Conservation (phyloP, 2,329 filamentous ascomycete genomes). For the Cryphonectria carpinicola region DNA sequence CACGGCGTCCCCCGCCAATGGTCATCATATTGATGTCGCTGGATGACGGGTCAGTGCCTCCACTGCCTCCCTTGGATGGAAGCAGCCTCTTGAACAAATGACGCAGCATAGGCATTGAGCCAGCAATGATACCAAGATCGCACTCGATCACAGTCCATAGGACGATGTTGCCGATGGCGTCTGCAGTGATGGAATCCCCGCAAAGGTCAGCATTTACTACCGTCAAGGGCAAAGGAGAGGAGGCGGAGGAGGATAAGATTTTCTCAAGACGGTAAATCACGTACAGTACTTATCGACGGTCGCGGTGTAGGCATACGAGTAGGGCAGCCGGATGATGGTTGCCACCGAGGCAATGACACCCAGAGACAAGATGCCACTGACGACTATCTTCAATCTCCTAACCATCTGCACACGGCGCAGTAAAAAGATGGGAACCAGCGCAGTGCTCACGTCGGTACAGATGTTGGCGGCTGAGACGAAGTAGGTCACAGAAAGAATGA, state of each 20-base stretch:
- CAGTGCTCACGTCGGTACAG: constrained; percentile 25
- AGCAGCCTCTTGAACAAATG: constrained; percentile 1
- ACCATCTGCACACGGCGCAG: constrained; percentile 27
- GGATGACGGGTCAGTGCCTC: not conserved
- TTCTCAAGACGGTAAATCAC: not conserved
- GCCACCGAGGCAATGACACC: constrained; percentile 29
- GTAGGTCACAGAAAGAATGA: constrained; percentile 27
- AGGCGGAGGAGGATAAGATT: too few species aligned
- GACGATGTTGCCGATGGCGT: constrained; percentile 27
- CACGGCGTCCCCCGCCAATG: not conserved
- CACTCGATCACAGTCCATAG: constrained; percentile 28
- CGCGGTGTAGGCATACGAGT: constrained; percentile 23
- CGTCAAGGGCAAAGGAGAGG: not conserved
- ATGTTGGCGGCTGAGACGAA: constrained; percentile 31
- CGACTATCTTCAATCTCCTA: constrained; percentile 18
- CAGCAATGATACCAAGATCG: constrained; percentile 24
- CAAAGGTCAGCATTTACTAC: not conserved
- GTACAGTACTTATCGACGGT: constrained; percentile 13
- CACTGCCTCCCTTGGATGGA: not conserved
- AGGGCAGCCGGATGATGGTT: constrained; percentile 27
- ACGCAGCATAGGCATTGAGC: constrained; percentile 25
- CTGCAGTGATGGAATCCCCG: not conserved
- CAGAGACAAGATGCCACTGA: constrained; percentile 28
- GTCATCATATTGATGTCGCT: not conserved
- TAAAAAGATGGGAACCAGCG: constrained; percentile 27